These are phyloP conservation scores for Alternaria incomplexa DNA, from an alignment of 2,329 filamentous ascomycete genomes.

Conservation along the genomic window DNA sequence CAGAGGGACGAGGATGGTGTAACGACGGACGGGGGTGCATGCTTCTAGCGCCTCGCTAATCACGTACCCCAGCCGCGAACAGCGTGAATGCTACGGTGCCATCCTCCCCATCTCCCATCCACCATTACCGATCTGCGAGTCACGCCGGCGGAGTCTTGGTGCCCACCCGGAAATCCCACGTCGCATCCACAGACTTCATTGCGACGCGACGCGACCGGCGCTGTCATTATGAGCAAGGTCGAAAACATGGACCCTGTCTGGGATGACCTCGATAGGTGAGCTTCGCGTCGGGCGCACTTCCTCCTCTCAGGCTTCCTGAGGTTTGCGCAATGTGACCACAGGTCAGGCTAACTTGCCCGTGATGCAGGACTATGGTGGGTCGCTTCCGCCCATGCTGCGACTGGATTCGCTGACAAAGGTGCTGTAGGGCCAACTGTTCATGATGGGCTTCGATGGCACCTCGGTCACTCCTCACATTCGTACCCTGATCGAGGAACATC, in stretches of 20 bases:
- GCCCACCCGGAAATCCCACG: conserved; percentile 30
- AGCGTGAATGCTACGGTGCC: conserved; percentile 45
- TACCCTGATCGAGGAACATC: conserved; percentile 79
- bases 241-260: conserved; percentile 61
- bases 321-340: conserved; percentile 33
- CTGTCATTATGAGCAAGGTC: conserved; percentile 60
- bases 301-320: conserved; percentile 22
- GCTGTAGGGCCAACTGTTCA: conserved; percentile 76
- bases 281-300: conserved; percentile 20
- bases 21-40: conserved; percentile 24
- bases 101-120: conserved; percentile 37
- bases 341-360: conserved; percentile 43
- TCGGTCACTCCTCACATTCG: conserved; percentile 83
- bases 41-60: conserved; percentile 29
- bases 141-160: conserved; percentile 40
- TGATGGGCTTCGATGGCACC: conserved; percentile 87
- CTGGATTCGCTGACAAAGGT: conserved; percentile 36
- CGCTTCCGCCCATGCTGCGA: conserved; percentile 18
- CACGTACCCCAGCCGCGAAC: conserved; percentile 23
- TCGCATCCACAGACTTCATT: conserved; percentile 22
- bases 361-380: conserved; percentile 54
- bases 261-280: conserved; percentile 79
- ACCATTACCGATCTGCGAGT: conserved; percentile 41
- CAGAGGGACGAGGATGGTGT: conserved; percentile 22
- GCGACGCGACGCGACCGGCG: conserved; percentile 44